Base-by-base conservation (phyloP, 495 filamentous ascomycete species). In the Neurospora sp. region DNA sequence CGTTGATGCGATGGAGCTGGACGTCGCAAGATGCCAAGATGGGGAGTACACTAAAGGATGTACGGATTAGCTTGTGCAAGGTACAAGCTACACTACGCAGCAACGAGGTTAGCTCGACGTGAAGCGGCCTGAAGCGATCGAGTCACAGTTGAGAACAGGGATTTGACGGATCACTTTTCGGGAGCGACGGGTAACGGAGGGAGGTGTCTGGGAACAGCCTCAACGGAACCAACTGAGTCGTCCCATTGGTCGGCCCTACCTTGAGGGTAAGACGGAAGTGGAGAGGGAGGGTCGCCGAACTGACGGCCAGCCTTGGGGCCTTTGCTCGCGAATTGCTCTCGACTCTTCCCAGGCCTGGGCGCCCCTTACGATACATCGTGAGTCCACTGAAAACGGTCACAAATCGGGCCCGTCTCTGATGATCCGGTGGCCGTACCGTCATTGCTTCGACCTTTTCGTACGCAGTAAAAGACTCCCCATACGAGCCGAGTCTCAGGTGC, bases 101-200 rank as follows among this genome's bases (percentile, higher is more conserved):
- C 54, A 66, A 66, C 28, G 28, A 66, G 54, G 54, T 77, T 73
- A 77, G 76, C 70, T 77, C 66, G 71, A 19, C 54, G 37, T 75
- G 74, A 71, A 75, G 69, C 75, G 78, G 78, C 74, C 74, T 78
- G 76, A 79, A 79, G 78, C 78, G 79, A 79, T 78, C 79, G 75
- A 81, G 76, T 77, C 75, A 81, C 62, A 73, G 71, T 42, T 39
- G 74, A 69, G 75, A 71, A 75, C 79, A 78, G 78, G 79, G 79
- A 59, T 81, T 38, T n/a, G 74, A 76, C 74, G 72, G 76, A 72
- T 76, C 69, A 74, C 74, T 69, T 76, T 71, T 73, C 77, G 79
- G 79, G 79, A 81, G 72, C 73, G 54, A 70, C 78, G 75, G 79
- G 77, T 74, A 74, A 77, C 71, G 76, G 73, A 76, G 70, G 71